Evolutionary conservation across 2,329 filamentous ascomycete species (phyloP).

Genomic region (Lecanicillium sp.): DNA sequence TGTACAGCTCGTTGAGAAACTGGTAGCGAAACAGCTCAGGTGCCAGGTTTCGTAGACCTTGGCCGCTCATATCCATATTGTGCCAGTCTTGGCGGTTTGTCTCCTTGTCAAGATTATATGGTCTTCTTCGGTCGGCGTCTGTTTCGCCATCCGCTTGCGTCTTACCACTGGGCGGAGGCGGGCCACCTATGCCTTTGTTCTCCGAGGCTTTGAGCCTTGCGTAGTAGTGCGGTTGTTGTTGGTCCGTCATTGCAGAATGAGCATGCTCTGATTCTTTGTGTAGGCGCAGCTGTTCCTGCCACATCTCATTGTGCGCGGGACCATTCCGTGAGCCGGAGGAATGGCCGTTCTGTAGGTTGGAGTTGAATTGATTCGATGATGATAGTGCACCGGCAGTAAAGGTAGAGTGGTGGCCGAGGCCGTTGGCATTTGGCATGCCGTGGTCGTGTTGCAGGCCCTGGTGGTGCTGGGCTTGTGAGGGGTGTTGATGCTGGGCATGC

Average conservation of each 20-base stretch:
- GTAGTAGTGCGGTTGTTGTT: constrained; percentile 61
- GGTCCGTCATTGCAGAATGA: constrained; percentile 62
- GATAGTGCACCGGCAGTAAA: constrained; percentile 41
- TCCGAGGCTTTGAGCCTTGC: constrained; percentile 62
- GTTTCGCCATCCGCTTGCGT: constrained; percentile 41
- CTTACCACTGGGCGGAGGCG: constrained; percentile 40
- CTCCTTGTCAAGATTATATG: constrained; percentile 57
- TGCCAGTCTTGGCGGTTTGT: constrained; percentile 77
- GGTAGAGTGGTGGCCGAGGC: constrained; percentile 35
- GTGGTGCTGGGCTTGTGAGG: constrained; percentile 57
- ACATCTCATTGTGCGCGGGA: constrained; percentile 58
- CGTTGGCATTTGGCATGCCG: constrained; percentile 43
- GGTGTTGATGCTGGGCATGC: constrained; percentile 52
- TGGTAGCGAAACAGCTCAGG: constrained; percentile 74
- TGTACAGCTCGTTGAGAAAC: constrained; percentile 85
- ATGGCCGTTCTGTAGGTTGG: constrained; percentile 50
- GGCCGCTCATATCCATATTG: constrained; percentile 91
- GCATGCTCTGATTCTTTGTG: constrained; percentile 68
- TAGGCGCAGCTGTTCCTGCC: constrained; percentile 78
- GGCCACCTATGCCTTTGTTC: constrained; percentile 56
- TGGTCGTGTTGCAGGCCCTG: constrained; percentile 53
- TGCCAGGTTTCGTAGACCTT: constrained; percentile 78
- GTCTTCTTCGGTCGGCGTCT: constrained; percentile 48
- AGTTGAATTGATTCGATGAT: constrained; percentile 53
- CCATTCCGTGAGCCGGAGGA: constrained; percentile 36